These are phyloP conservation scores for Thalassia testudinum DNA, from an alignment of 116 monocot genomes.

Conservation along the genomic window DNA sequence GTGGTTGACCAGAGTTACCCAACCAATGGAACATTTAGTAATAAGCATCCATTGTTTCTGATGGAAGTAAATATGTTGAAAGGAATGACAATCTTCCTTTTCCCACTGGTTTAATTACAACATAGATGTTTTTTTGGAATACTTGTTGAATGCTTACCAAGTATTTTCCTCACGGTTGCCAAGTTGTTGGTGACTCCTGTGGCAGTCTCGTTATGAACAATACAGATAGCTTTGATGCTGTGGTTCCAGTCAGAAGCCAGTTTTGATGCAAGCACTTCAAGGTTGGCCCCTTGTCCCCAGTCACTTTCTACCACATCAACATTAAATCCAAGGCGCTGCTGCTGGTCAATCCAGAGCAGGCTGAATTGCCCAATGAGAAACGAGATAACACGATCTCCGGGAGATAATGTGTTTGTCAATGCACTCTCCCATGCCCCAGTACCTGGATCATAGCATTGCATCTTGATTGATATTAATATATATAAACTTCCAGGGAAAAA, in stretches of 20 bases:
- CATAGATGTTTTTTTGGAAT: too few species aligned
- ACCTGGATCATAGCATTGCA: constrained; percentile 23
- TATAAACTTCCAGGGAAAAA: too few species aligned
- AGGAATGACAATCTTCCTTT: too few species aligned
- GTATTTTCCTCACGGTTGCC: constrained; percentile 52
- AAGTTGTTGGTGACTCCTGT: constrained; percentile 91
- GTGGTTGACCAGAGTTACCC: too few species aligned
- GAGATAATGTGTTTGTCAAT: constrained; percentile 84
- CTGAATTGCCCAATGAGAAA: constrained; percentile 87
- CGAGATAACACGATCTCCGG: constrained; percentile 64
- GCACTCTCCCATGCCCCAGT: constrained; percentile 99
- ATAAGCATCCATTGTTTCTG: too few species aligned
- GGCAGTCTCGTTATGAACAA: constrained; percentile 93
- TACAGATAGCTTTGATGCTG: constrained; percentile 75
- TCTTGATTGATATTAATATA: too few species aligned
- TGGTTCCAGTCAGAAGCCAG: constrained; percentile 37
- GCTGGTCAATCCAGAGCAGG: constrained; percentile 87
- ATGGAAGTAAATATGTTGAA: too few species aligned
- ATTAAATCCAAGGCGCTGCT: constrained; percentile 74
- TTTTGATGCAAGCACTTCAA: constrained; percentile 55
- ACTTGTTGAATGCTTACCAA: constrained; percentile 45
- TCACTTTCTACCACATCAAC: constrained; percentile 94
- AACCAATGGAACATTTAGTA: too few species aligned
- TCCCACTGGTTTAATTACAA: too few species aligned
- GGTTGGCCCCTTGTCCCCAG: constrained; percentile 79